Conservation (phyloP, 352 stramenopile genomes). For the Peronospora tabacina region DNA sequence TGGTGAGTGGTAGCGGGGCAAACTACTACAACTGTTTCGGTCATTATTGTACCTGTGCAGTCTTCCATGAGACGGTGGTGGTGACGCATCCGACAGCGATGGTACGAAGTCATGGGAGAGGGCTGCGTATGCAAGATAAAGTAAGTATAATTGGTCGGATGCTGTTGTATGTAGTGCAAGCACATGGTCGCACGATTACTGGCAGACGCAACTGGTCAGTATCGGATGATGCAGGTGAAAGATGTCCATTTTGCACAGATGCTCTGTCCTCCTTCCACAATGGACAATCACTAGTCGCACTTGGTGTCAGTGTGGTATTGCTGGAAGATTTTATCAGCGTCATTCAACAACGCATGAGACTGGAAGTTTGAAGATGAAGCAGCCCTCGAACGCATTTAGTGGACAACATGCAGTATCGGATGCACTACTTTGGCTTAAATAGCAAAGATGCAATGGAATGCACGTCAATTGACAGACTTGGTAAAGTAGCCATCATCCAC, state of each 20-base stretch:
- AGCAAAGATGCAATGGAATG: too few species aligned
- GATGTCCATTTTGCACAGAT: slow-evolving; percentile 55
- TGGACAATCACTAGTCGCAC: too few species aligned
- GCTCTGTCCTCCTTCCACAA: slow-evolving; percentile 31
- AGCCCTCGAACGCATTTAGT: too few species aligned
- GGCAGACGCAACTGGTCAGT: slow-evolving; percentile 44
- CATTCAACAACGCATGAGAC: too few species aligned
- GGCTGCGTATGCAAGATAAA: background rate
- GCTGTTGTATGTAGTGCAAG: slow-evolving; percentile 52
- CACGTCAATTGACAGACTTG: too few species aligned
- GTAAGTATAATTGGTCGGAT: background rate
- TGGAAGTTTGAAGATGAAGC: too few species aligned
- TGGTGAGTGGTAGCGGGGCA: slow-evolving; percentile 33
- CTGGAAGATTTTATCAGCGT: too few species aligned
- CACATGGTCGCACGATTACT: slow-evolving; percentile 59
- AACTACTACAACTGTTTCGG: slow-evolving; percentile 72
- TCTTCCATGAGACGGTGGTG: slow-evolving; percentile 40
- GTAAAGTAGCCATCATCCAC: too few species aligned
- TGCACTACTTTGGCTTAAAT: too few species aligned
- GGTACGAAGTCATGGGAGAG: slow-evolving; percentile 24
- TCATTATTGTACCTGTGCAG: slow-evolving; percentile 57
- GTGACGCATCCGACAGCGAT: slow-evolving; percentile 39
- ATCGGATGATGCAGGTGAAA: slow-evolving; percentile 40
- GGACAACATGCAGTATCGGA: too few species aligned
- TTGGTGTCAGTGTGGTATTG: too few species aligned